Conservation (phyloP, 169 alveolate species). For the Cryptosporidium parvum region DNA sequence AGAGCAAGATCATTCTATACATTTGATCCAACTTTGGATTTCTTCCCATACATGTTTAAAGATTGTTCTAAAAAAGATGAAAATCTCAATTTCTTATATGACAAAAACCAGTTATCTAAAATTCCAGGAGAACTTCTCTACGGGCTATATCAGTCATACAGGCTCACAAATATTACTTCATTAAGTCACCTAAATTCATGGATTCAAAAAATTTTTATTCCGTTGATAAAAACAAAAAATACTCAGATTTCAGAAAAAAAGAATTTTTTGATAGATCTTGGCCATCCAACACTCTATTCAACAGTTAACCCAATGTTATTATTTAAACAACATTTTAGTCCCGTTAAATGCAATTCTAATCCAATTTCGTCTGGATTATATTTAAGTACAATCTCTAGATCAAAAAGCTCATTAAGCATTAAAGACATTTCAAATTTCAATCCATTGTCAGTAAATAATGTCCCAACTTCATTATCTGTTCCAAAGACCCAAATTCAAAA, state of each 20-base stretch:
- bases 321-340: conserved; percentile 42
- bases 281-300: conserved; percentile 35
- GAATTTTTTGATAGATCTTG: conserved; percentile 26
- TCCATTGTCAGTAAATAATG: conserved; percentile 4
- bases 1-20: conserved; percentile 60
- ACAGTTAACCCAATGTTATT: conserved; percentile 52
- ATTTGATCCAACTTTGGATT: conserved; percentile 32
- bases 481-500: neutral
- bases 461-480: neutral
- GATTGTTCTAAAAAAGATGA: conserved; percentile 28
- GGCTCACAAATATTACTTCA: conserved; percentile 55
- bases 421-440: conserved; percentile 41
- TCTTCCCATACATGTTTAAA: conserved; percentile 68
- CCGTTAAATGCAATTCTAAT: conserved; percentile 51
- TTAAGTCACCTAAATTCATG: conserved; percentile 38
- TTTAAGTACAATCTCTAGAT: conserved; percentile 14
- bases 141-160: conserved; percentile 57
- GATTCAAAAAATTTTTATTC: conserved; percentile 63
- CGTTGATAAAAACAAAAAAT: conserved; percentile 17
- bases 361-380: conserved; percentile 29
- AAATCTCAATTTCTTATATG: conserved; percentile 25
- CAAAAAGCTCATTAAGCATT: conserved; percentile 20
- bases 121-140: conserved; percentile 39
- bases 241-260: neutral
- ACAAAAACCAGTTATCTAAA: conserved; percentile 17